Base-by-base conservation (phyloP, 768 basidiomycete genomes). In the Lentinula boryana region DNA sequence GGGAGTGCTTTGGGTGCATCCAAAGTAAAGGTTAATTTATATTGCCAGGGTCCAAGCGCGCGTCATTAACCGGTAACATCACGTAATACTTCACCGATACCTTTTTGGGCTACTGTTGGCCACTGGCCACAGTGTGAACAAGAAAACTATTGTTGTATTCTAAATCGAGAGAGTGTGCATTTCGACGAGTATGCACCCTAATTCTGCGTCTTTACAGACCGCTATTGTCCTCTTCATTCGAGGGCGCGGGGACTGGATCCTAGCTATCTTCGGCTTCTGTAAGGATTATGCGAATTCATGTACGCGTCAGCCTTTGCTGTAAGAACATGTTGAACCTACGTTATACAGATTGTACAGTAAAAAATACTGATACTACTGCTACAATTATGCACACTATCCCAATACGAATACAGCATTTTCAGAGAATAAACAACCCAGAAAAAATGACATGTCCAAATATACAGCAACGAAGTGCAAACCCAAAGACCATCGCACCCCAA, bases 341-440 rank as follows among this genome's bases (percentile, higher is more conserved):
- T 36, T 38, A 54, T 38, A 54, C 33, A 54, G 18, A n/a, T 38
- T 21, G 53, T 54, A 54, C 53, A 54, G 53, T 54, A 54, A 54
- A 23, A 1, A 10, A 15, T 52, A 52, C 27, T 54, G 35, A n/a
- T 21, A 21, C 16, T 54, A 54, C 53, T 54, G 53, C 53, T 54
- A 54, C 53, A 54, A 40, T 33, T 35, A 12, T 36, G 12, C 15
- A 52, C n/a, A 35, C 53, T 54, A 23, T 35, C 32, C 16, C 18
- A n/a, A 52, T 33, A 35, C 33, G n/a, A 40, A 56, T 43, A 32
- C 23, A 56, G 18, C 16, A 27, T 48, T 48, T 48, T 48, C 46
- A 48, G 12, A 48, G n/a, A n/a, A 44, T 48, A 10, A 16, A 15
- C 4, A 48, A 23, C 46, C 46, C 46, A 48, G n/a, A 21, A 4